Evolutionary conservation across 2,329 filamentous ascomycete genomes (phyloP), one percentile per base, ranked within the genome.

Genomic region (Pseudopithomyces chartarum): DNA sequence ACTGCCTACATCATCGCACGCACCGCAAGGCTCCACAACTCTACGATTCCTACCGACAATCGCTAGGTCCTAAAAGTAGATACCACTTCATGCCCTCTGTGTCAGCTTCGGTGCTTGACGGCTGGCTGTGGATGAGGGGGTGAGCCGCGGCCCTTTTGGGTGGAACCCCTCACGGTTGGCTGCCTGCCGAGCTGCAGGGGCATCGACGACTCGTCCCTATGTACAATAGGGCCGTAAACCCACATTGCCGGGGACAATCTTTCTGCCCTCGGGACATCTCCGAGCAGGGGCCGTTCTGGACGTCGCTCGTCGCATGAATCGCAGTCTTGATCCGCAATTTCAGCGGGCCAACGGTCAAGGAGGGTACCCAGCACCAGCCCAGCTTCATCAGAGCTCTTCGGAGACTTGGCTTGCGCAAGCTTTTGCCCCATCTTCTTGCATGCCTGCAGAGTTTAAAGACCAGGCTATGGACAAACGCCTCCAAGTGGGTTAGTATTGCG

Each of bases 231-330:
- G 48, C 54, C 51, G 34, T 45, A 46, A 53, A 63, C 55, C 65
- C 63, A 64, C 55, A 60, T 57, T 62, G 57, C 61, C 62, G 63
- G 59, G 38, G 53, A 52, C 26, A 29, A 29, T 8, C 26, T 8
- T 29, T 8, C 26, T 29, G 8, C 26, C 26, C 26, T 55, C 46
- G 42, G 20, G 29, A n/a, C 19, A 23, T 33, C 43, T 23, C 43
- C 39, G 50, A 59, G 57, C 57, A 55, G 17, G 15, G 13, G 10
- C 52, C 61, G 49, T 45, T 22, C 17, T 39, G 39, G 23, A 22
- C 17, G 20, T 26, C 20, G 36, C 46, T 32, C 32, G 34, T 6
- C 56, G 59, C 58, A 63, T 63, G 50, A 62, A 56, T 19, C 48
- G 57, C 59, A 64, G 63, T 65, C 55, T 61, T 60, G 49, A 17